Evolutionary conservation across 1,284 basidiomycete species (phyloP).

Genomic region (Marasmius sp.): DNA sequence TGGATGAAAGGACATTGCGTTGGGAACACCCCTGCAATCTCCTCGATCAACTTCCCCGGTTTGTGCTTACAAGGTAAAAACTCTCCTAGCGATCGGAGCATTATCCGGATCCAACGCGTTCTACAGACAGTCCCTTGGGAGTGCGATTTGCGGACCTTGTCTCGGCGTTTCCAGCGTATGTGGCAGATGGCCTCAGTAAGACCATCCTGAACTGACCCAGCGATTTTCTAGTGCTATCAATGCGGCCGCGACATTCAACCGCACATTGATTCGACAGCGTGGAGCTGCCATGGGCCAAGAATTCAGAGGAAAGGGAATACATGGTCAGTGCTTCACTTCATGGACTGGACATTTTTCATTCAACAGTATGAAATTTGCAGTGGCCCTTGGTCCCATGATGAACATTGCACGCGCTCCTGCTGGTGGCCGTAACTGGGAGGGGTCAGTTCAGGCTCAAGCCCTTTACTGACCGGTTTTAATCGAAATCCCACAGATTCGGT

Average conservation of each 20-base stretch:
- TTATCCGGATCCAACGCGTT: neutral
- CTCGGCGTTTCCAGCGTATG: constrained; percentile 70
- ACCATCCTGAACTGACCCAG: neutral
- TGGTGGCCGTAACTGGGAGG: constrained; percentile 76
- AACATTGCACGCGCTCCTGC: constrained; percentile 61
- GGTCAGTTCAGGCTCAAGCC: constrained; percentile 30
- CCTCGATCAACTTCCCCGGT: constrained; percentile 62
- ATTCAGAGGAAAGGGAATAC: constrained; percentile 61
- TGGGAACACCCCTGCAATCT: constrained; percentile 66
- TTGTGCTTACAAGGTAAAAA: constrained; percentile 63
- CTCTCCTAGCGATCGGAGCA: no score
- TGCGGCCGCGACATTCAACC: constrained; percentile 72
- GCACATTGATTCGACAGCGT: constrained; percentile 62
- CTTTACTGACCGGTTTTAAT: neutral
- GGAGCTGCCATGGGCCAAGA: constrained; percentile 69
- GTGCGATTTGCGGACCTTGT: constrained; percentile 62
- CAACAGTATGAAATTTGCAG: constrained; percentile 28
- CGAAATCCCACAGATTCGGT: constrained; percentile 38
- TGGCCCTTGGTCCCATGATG: constrained; percentile 61
- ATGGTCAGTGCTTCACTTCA: constrained; percentile 30
- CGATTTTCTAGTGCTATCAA: constrained; percentile 56
- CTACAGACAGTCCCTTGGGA: constrained; percentile 54
- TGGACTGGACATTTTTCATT: neutral
- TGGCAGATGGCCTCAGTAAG: neutral
- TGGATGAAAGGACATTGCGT: constrained; percentile 57